Base-by-base conservation (phyloP, 306 rosid genomes). In the Urtica urens region DNA sequence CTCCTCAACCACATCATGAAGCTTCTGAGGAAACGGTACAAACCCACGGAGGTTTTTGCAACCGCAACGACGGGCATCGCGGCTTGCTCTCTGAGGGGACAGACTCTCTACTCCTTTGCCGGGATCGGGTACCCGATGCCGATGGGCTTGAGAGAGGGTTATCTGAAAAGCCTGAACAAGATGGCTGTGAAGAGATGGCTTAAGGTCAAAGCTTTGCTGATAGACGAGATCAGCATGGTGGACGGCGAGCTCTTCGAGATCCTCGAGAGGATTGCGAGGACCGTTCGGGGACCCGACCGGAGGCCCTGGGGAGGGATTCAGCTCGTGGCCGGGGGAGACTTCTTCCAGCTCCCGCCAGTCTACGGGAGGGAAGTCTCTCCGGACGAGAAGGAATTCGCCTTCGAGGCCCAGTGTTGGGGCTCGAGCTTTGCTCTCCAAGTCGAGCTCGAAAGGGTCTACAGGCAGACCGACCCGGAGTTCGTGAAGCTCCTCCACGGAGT, bases 271-370 rank as follows among this genome's bases (percentile, higher is more conserved):
- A 59, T 76, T 55, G 83, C 83, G 0, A 58, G 49, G 57, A 1
- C 26, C 15, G 4, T 70, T 19, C 52, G 53, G 16, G 55, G 25
- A 3, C 57, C 38, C 4, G 46, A 59, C 46, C 2, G 42, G 30
- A n/a, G n/a, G n/a, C 31, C 11, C 6, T 80, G 88, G 88, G 88
- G 83, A n/a, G 88, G 83, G 7, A 67, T 80, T 51, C 88, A 76
- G 74, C 49, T 70, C 31, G 72, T 76, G 37, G 81, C 65, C 42
- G 51, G 57, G 59, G 81, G 88, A 29, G 88, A 80, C 64, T 80
- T 80, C 72, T 80, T 70, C 33, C 88, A 80, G 78, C 46, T 80
- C 51, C 67, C 88, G 2, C 76, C 83, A 1, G 3, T 75, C 29
- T 41, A 23, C 2, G 12, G 7, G 53, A 0, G 1, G 3, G 24